phyloP scores from a whole-genome alignment of 208 protist genomes.

The Leishmania lainsoni region DNA sequence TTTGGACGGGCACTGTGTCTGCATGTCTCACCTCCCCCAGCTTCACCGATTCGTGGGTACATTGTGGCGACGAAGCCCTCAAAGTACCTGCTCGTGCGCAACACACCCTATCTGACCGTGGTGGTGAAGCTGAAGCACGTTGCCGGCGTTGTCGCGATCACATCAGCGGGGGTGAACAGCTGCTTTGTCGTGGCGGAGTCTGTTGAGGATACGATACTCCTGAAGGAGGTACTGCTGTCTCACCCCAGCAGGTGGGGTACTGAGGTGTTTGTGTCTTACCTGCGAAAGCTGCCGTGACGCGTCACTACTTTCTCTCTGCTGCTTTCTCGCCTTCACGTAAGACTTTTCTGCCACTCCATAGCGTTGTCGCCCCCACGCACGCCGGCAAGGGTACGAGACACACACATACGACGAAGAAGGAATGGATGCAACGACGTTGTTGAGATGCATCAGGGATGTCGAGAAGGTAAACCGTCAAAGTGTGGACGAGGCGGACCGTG shows the following conservation, averaged over 20 bases:
- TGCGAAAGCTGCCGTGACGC: constrained; percentile 20
- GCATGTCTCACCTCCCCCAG: constrained; percentile 46
- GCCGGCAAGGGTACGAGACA: not conserved
- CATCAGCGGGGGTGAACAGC: constrained; percentile 40
- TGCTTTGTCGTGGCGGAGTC: constrained; percentile 45
- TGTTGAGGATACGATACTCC: constrained; percentile 13
- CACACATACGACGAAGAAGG: not conserved
- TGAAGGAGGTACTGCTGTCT: constrained; percentile 22
- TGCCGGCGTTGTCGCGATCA: constrained; percentile 43
- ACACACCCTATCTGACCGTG: constrained; percentile 56
- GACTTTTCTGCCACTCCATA: constrained; percentile 3
- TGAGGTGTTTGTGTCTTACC: constrained; percentile 40
- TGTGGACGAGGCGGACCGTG: constrained; percentile 13
- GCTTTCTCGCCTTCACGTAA: constrained; percentile 1
- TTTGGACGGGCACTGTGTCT: constrained; percentile 57
- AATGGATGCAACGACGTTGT: constrained; percentile 25
- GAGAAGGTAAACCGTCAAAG: constrained; percentile 13
- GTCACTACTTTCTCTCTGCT: constrained; percentile 5
- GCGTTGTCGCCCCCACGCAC: not conserved
- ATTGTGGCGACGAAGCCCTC: constrained; percentile 54
- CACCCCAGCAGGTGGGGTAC: constrained; percentile 43
- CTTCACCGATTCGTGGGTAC: constrained; percentile 54
- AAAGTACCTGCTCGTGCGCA: constrained; percentile 43
- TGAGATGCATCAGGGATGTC: constrained; percentile 2
- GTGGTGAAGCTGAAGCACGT: constrained; percentile 57